phyloP scores from a whole-genome alignment of 225 moss, liverwort and hornwort species.

The Pseudoscleropodium purum region DNA sequence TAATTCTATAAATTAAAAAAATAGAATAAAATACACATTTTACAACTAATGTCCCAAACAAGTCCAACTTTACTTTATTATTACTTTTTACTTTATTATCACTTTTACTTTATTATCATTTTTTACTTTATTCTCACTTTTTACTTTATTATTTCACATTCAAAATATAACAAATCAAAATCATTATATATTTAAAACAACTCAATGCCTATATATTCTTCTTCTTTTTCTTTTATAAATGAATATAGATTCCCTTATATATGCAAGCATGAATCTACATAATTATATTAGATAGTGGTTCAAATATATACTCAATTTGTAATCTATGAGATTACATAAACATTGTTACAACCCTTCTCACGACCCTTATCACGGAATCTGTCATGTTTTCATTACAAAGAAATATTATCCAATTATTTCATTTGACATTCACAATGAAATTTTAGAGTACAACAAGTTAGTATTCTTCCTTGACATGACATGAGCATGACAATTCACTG shows the following conservation, averaged over 20 bases:
- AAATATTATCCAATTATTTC: not conserved
- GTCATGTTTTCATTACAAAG: not conserved
- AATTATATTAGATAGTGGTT: not conserved
- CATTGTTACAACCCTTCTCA: not conserved
- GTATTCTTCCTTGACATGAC: no score
- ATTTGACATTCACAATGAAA: not conserved
- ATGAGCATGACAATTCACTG: no score
- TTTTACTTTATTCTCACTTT: not conserved
- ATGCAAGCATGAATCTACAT: not conserved
- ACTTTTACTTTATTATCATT: not conserved
- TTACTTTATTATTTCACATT: not conserved
- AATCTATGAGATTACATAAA: not conserved
- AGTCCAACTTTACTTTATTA: not conserved
- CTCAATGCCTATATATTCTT: no score
- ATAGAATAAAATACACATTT: not conserved
- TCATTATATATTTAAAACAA: no score
- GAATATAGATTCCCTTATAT: not conserved
- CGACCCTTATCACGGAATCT: accelerated
- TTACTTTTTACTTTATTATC: not conserved
- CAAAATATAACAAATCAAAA: no score
- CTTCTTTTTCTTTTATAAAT: not conserved
- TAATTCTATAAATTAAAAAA: not conserved
- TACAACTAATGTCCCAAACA: not conserved
- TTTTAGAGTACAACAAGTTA: accelerated
- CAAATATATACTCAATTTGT: not conserved